Percentiles rank a stretch among this genome's conserved stretches.
These are phyloP conservation scores for Phytophthora europaea DNA, from an alignment of 352 stramenopile genomes.

Conservation along the genomic window DNA sequence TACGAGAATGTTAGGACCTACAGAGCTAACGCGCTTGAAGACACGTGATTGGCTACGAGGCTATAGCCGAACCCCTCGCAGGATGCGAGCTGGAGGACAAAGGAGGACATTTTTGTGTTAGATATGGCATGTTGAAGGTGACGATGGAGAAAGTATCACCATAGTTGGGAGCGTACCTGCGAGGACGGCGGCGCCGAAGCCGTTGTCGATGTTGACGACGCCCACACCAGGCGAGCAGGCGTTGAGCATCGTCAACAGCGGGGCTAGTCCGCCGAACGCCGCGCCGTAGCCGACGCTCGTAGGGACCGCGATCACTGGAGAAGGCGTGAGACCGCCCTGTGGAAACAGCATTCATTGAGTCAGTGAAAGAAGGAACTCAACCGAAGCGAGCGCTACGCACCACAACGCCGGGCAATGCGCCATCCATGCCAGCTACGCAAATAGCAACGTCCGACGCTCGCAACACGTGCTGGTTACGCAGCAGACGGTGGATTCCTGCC, in stretches of 20 bases:
- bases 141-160: not conserved
- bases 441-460: slow-evolving; percentile 94
- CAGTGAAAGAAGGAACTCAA: not conserved
- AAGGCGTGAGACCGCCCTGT: slow-evolving; percentile 83
- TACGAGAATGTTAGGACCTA: slow-evolving; percentile 1
- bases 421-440: slow-evolving; percentile 98
- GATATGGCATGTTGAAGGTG: slow-evolving; percentile 15
- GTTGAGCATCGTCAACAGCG: slow-evolving; percentile 98
- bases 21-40: not conserved
- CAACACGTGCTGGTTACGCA: slow-evolving; percentile 89
- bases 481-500: slow-evolving; percentile 94
- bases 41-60: slow-evolving; percentile 15
- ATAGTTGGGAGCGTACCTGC: slow-evolving; percentile 65
- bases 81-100: slow-evolving; percentile 39
- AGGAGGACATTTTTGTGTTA: slow-evolving; percentile 18
- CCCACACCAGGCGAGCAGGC: slow-evolving; percentile 97
- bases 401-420: slow-evolving; percentile 97
- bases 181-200: slow-evolving; percentile 96
- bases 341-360: slow-evolving; percentile 5
- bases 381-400: slow-evolving; percentile 55
- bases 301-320: slow-evolving; percentile 91
- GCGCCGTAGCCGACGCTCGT: slow-evolving; percentile 95
- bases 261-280: slow-evolving; percentile 92
- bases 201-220: slow-evolving; percentile 99
- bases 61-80: slow-evolving; percentile 17